phyloP scores from a whole-genome alignment of 2,329 filamentous ascomycete species.

The Aspergillus sp. region DNA sequence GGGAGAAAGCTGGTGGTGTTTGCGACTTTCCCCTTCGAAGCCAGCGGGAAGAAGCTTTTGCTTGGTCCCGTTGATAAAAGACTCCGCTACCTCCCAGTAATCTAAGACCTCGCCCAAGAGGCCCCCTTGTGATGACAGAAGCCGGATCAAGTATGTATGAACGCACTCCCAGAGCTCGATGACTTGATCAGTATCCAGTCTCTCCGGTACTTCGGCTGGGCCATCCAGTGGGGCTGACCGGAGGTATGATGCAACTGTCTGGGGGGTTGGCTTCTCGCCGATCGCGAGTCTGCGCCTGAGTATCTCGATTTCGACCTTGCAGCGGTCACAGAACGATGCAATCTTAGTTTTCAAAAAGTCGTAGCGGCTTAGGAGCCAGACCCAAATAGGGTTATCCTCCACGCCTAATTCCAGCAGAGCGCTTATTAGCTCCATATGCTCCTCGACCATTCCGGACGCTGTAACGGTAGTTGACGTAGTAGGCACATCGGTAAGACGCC shows the following conservation, averaged over 20 bases:
- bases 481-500: constrained; percentile 62
- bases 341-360: constrained; percentile 85
- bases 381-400: constrained; percentile 91
- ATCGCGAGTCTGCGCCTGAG: constrained; percentile 70
- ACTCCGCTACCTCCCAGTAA: constrained; percentile 86
- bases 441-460: constrained; percentile 52
- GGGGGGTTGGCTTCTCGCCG: constrained; percentile 59
- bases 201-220: constrained; percentile 50
- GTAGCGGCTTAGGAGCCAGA: constrained; percentile 85
- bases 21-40: constrained; percentile 68
- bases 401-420: constrained; percentile 88
- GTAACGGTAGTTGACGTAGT: constrained; percentile 44
- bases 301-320: constrained; percentile 85
- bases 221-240: constrained; percentile 61
- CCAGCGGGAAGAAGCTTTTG: constrained; percentile 71
- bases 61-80: constrained; percentile 78
- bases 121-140: constrained; percentile 66
- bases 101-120: constrained; percentile 82
- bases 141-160: constrained; percentile 58
- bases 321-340: constrained; percentile 67
- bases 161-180: constrained; percentile 92
- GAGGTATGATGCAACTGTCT: constrained; percentile 64
- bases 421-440: constrained; percentile 85
- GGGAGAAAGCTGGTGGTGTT: constrained; percentile 69
- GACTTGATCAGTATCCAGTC: constrained; percentile 69